A percentile compares a stretch with the other conserved stretches of the same genome.
Evolutionary conservation across 2,329 filamentous ascomycete genomes (phyloP).

Genomic region (Colletotrichum abscissum): DNA sequence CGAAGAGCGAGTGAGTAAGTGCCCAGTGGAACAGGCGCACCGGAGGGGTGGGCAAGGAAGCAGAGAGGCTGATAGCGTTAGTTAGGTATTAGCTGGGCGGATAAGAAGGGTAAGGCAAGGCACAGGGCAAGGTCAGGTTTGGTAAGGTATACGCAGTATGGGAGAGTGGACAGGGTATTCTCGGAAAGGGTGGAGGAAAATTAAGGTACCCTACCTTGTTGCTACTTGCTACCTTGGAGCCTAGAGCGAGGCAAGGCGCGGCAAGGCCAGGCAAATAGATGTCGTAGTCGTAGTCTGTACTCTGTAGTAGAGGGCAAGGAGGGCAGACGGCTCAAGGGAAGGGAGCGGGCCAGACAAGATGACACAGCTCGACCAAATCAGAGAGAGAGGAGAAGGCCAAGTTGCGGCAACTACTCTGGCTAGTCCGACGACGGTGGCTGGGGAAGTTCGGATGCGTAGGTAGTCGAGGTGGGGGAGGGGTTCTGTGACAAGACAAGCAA

Average conservation of each 20-base stretch:
- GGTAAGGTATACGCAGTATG: background rate
- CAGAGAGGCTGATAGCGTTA: constrained; percentile 27
- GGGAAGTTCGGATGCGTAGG: constrained; percentile 33
- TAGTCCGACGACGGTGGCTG: constrained; percentile 18
- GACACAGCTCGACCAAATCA: constrained; percentile 4
- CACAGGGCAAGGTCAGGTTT: background rate
- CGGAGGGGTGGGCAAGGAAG: constrained; percentile 1
- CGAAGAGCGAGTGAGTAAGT: background rate
- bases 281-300: background rate
- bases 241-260: background rate
- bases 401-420: background rate
- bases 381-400: background rate
- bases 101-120: constrained; percentile 15
- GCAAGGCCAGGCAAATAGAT: background rate
- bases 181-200: background rate
- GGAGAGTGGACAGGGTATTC: background rate
- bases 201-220: background rate
- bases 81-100: constrained; percentile 16
- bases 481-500: constrained; percentile 28
- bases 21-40: background rate
- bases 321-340: background rate
- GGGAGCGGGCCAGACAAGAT: constrained; percentile 1
- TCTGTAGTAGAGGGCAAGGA: no score
- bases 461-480: constrained; percentile 29
- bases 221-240: background rate